Base-by-base conservation (phyloP, 148 eudicot species). In the Fagopyrum tataricum region DNA sequence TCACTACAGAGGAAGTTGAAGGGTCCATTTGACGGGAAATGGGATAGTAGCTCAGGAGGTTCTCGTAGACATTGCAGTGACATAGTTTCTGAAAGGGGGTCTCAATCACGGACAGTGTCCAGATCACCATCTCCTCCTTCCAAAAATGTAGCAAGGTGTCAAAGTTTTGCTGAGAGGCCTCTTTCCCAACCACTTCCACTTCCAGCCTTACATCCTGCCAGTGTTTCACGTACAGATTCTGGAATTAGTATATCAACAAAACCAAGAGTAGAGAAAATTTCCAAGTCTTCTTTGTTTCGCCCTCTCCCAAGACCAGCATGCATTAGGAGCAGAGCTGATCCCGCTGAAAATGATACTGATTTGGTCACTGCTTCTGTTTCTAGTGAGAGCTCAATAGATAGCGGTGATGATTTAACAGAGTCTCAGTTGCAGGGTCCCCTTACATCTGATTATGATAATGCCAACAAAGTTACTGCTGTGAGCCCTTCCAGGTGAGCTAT, bases 51-150 rank as follows among this genome's bases (percentile, higher is more conserved):
- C 80, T 89, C 88, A 67, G 86, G 89, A 78, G 85, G 82, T 3
- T 85, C 92, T 66, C 88, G 87, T 76, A 90, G 97, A 79, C 93
- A 73, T 75, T 76, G 83, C 56, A 84, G 79, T 59, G 97, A 91
- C 80, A 82, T 84, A 41, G 77, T 83, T 78, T 91, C 96, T 47
- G 96, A 87, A 70, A 84, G 73, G 81, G 94, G 90, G 61, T 78
- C 88, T 75, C 81, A 74, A 31, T 94, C 98, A 42, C 83, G 87
- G 67, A 86, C 86, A 39, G 89, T 72, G 64, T 91, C 96, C 42
- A 87, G 96, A 78, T 90, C 92, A 47, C 76, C 96, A 42, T 90
- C 97, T 70, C 98, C 97, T 70, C 98, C 98, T 67, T 85, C 97
- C 20, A 93, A 89, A 78, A 84, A 83, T 73, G 97, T 95, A 21